Evolutionary conservation across 2,329 filamentous ascomycete species (phyloP), one percentile per base, ranked within the genome.

Genomic region (Clathrospora elynae): DNA sequence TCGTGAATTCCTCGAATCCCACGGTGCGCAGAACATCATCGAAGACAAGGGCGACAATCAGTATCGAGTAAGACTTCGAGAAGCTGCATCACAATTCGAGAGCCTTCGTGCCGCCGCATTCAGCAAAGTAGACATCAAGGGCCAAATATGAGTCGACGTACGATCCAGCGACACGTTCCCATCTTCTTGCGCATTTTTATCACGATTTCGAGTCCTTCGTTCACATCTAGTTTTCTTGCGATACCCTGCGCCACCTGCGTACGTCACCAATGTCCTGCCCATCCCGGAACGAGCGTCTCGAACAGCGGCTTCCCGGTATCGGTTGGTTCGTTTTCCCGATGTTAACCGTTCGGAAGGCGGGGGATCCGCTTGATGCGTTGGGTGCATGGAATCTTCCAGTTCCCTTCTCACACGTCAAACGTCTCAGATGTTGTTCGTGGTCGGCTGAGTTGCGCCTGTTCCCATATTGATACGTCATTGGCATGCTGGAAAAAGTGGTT

Each of bases 81-180:
- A 83, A 53, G 86, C 42, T 31, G 59, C 53, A 19, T 67, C 71
- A 28, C 73, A 86, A 13, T 96, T 97, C 71, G 90, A 96, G 67
- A 69, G 74, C 38, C 83, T 88, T 46, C 87, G 85, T 68, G 72
- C 77, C 25, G 78, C 80, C 51, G 92, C 92, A 34, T 95, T 96
- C 73, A 81, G 83, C 65, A 86, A 85, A 67, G 87, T 97, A 77
- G 91, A 97, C 75, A 95, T 97, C 77, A 96, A 97, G 76, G 91
- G 92, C 65, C 92, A 97, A 75, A 95, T 96, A 67, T 93, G 76
- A 86, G 44, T 38, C 33, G 75, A 83, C 14, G 17, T 12, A 22
- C 22, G 34, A 45, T 34, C 42, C 24, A 28, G 40, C 51, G 38
- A 44, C 35, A 23, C 30, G 4, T 43, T 49, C 31, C 23, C 32